Evolutionary conservation across 441 rosid species (phyloP).

Genomic region (Geranium incanum): DNA sequence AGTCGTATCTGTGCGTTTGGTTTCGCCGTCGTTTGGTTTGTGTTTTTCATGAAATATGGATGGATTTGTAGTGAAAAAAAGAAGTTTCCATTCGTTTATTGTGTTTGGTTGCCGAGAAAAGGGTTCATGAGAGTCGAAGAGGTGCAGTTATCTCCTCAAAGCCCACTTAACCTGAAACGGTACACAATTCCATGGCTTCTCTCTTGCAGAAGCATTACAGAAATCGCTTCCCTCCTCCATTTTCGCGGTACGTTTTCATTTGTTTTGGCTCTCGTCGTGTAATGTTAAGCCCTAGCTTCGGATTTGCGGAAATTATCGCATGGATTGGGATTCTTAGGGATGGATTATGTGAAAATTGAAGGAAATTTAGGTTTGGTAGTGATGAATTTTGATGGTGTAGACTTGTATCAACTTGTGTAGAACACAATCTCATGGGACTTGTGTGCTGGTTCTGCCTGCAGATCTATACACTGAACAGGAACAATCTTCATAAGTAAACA

Average conservation of each 20-base stretch:
- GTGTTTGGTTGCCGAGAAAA: too few species aligned
- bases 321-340: background rate
- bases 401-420: background rate
- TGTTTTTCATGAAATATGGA: too few species aligned
- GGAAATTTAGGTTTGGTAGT: background rate
- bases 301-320: background rate
- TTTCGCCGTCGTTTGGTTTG: too few species aligned
- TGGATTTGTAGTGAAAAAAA: too few species aligned
- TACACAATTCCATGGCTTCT: background rate
- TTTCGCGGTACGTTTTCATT: background rate
- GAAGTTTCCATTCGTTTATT: too few species aligned
- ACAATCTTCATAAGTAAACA: background rate
- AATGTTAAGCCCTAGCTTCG: background rate
- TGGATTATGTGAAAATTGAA: background rate
- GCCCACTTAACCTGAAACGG: background rate
- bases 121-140: too few species aligned
- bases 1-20: too few species aligned
- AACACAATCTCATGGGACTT: background rate
- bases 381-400: background rate
- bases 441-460: background rate
- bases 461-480: background rate
- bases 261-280: background rate
- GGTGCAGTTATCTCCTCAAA: too few species aligned
- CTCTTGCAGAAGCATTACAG: background rate
- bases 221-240: background rate